Percentiles rank a stretch among this genome's conserved stretches.
Conservation (phyloP, 352 stramenopile genomes). For the Globisporangium yorkense region DNA sequence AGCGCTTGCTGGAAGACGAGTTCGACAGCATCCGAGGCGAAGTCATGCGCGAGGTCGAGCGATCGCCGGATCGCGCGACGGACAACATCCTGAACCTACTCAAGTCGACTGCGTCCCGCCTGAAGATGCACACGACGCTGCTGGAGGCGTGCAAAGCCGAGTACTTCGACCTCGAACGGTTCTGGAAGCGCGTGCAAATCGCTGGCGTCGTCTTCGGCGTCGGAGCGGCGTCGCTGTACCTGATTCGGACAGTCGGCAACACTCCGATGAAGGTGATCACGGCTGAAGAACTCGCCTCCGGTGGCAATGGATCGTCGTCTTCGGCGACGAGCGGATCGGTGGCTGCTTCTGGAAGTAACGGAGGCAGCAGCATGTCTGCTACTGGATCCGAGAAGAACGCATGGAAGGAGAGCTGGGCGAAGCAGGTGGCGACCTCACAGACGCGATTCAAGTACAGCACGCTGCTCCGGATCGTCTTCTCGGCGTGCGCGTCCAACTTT, state of each 20-base stretch:
- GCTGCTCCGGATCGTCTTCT: slow-evolving; percentile 70
- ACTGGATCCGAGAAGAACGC: slow-evolving; percentile 10
- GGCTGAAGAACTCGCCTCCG: slow-evolving; percentile 16
- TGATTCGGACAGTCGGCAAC: slow-evolving; percentile 63
- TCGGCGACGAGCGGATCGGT: neutral
- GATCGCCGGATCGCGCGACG: slow-evolving; percentile 72
- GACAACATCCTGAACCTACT: slow-evolving; percentile 82
- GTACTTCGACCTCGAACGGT: slow-evolving; percentile 60
- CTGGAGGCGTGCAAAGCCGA: slow-evolving; percentile 75
- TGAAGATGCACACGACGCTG: slow-evolving; percentile 85
- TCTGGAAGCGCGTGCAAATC: slow-evolving; percentile 74
- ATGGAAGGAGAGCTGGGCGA: slow-evolving; percentile 79
- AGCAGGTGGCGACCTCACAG: slow-evolving; percentile 63
- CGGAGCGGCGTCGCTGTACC: slow-evolving; percentile 62
- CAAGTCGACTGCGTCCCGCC: slow-evolving; percentile 63
- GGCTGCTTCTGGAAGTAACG: no score
- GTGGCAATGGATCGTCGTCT: neutral
- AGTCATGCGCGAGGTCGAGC: slow-evolving; percentile 79
- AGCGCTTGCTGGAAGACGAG: slow-evolving; percentile 77
- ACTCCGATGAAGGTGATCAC: slow-evolving; percentile 24
- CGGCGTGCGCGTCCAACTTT: slow-evolving; percentile 54
- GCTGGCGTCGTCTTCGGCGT: slow-evolving; percentile 51
- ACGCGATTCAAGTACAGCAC: slow-evolving; percentile 63
- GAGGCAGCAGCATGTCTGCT: slow-evolving; percentile 1
- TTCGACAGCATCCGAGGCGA: slow-evolving; percentile 82